These are phyloP conservation scores for Helianthus tuberosus DNA, from an alignment of 129 eudicot genomes.

Conservation along the genomic window DNA sequence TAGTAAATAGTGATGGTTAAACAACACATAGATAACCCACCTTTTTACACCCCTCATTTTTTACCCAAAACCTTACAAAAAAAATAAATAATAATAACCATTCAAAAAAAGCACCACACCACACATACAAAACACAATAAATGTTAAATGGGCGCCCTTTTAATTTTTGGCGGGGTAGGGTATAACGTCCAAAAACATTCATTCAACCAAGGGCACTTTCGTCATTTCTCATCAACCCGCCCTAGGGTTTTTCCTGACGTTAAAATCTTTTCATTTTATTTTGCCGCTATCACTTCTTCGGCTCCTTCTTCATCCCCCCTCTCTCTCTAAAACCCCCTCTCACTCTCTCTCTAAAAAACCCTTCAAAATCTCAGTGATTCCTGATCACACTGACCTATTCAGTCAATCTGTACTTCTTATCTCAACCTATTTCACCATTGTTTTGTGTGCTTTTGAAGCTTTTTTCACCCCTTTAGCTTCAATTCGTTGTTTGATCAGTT, in stretches of 20 bases:
- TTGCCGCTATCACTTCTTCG: conserved; percentile 45
- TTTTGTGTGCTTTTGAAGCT: not conserved
- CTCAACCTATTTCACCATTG: no score
- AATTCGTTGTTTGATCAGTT: not conserved
- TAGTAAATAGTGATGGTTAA: no score
- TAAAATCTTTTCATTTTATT: conserved; percentile 40
- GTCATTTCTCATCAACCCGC: conserved; percentile 55
- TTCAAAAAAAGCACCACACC: not conserved
- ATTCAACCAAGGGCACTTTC: conserved; percentile 27
- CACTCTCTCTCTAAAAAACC: not conserved
- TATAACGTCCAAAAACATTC: conserved; percentile 34
- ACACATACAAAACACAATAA: conserved; percentile 3
- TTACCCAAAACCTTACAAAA: not conserved
- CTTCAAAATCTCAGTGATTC: not conserved
- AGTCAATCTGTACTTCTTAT: no score
- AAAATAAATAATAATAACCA: not conserved
- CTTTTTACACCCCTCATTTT: no score
- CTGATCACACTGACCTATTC: not conserved
- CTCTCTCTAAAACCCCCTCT: not conserved
- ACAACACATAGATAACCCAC: no score
- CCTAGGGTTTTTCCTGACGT: conserved; percentile 68
- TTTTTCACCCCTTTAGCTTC: not conserved
- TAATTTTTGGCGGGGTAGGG: conserved; percentile 54
- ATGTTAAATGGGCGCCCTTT: conserved; percentile 42
- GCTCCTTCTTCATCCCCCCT: not conserved